phyloP scores from a whole-genome alignment of 164 flowering plant genomes.

The Aristolochia fimbriata region DNA sequence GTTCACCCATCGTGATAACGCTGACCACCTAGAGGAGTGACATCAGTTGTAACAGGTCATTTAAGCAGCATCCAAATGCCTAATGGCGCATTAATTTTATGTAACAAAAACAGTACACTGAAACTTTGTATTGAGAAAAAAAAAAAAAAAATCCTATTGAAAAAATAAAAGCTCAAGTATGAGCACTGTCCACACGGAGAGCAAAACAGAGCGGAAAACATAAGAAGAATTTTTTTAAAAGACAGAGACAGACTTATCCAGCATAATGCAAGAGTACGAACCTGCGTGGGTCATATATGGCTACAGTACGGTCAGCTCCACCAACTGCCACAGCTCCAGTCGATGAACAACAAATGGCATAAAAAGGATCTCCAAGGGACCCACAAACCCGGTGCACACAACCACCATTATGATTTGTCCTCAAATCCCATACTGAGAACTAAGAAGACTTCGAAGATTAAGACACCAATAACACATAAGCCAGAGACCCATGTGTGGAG shows the following conservation, averaged over 20 bases:
- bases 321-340: slow-evolving; percentile 62
- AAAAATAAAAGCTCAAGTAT: no score
- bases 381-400: slow-evolving; percentile 67
- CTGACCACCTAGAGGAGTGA: slow-evolving; percentile 50
- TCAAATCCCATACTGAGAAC: slow-evolving; percentile 76
- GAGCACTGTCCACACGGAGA: no score
- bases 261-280: slow-evolving; percentile 11
- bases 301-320: slow-evolving; percentile 79
- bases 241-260: not conserved
- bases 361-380: slow-evolving; percentile 52
- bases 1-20: slow-evolving; percentile 65
- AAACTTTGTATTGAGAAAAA: no score
- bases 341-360: slow-evolving; percentile 61
- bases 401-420: slow-evolving; percentile 75
- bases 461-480: slow-evolving; percentile 4
- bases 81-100: no score
- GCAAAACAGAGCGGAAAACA: no score
- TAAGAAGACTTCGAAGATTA: slow-evolving; percentile 17
- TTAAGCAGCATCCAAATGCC: no score
- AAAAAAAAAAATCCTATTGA: no score
- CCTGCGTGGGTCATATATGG: slow-evolving; percentile 90
- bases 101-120: no score
- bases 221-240: no score
- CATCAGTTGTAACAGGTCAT: no score
- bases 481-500: not conserved